Conservation (phyloP, 2,329 filamentous ascomycete species). For the Geosmithia flava region DNA sequence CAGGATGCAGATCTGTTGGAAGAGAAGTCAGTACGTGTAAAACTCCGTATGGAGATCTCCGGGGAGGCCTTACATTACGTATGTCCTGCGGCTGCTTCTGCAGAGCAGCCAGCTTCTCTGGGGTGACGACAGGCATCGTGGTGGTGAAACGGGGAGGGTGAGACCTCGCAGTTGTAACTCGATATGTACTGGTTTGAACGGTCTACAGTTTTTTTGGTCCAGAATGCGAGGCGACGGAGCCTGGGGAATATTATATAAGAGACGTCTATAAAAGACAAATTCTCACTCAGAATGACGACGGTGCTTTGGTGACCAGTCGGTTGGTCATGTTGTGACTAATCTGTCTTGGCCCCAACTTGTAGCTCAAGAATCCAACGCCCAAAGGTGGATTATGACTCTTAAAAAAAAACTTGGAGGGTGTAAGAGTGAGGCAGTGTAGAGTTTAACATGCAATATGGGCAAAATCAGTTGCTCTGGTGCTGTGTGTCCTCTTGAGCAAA, state of each 20-base stretch:
- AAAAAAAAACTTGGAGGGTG: not conserved
- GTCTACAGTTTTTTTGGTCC: not conserved
- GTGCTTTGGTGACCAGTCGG: conserved; percentile 3
- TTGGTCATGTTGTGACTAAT: not conserved
- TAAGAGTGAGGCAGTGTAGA: not conserved
- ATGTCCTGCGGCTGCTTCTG: conserved; percentile 82
- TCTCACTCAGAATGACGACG: conserved; percentile 3
- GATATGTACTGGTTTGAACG: not conserved
- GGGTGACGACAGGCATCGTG: conserved; percentile 80
- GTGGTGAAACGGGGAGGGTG: not conserved
- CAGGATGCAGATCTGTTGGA: conserved; percentile 71
- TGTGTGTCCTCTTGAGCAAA: too few species aligned
- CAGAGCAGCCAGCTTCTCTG: conserved; percentile 81
- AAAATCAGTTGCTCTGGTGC: not conserved
- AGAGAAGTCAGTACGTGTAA: not conserved
- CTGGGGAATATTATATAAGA: not conserved
- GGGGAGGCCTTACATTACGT: conserved; percentile 59
- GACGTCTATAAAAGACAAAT: not conserved
- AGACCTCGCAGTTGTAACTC: too few species aligned
- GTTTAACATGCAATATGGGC: not conserved
- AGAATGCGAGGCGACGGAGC: not conserved
- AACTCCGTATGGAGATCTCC: not conserved
- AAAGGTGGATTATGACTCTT: not conserved
- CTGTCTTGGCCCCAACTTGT: too few species aligned
- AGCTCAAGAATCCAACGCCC: too few species aligned